Evolutionary conservation across 768 basidiomycete genomes (phyloP).

Genomic region (Termitomyces sp.): DNA sequence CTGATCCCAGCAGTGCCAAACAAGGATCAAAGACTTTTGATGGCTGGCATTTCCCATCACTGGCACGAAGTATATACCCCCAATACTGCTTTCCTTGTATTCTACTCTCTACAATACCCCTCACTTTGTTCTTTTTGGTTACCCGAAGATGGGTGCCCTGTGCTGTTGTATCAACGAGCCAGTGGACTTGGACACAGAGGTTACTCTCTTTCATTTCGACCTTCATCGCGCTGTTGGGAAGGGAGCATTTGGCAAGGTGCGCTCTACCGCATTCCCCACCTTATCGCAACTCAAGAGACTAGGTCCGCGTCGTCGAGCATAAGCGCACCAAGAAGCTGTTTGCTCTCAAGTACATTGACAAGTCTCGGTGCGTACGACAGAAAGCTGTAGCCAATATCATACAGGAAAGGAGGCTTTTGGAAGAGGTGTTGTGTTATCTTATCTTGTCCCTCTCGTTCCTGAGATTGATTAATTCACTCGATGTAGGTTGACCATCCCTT

Average conservation of each 20-base stretch:
- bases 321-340: constrained; percentile 89
- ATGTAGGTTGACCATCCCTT: constrained; percentile 82
- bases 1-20: constrained; percentile 13
- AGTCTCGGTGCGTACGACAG: constrained; percentile 85
- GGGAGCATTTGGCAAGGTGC: constrained; percentile 96
- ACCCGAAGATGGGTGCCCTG: constrained; percentile 47
- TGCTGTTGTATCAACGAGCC: constrained; percentile 64
- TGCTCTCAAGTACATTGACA: constrained; percentile 98
- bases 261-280: constrained; percentile 16
- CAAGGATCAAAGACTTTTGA: constrained; percentile 19
- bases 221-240: constrained; percentile 94
- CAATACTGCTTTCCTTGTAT: constrained; percentile 34
- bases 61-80: constrained; percentile 18
- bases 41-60: constrained; percentile 14
- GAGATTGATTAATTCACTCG: constrained; percentile 5
- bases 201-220: constrained; percentile 94
- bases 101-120: constrained; percentile 28
- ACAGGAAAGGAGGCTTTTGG: constrained; percentile 87
- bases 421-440: constrained; percentile 65
- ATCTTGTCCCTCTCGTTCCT: background rate
- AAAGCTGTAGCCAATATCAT: constrained; percentile 91
- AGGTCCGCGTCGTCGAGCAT: constrained; percentile 98
- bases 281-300: constrained; percentile 3
- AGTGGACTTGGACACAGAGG: constrained; percentile 80
- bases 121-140: constrained; percentile 23